Evolutionary conservation across 2,329 filamentous ascomycete genomes (phyloP), one percentile per base, ranked within the genome.

Genomic region (Volutella citrinella): DNA sequence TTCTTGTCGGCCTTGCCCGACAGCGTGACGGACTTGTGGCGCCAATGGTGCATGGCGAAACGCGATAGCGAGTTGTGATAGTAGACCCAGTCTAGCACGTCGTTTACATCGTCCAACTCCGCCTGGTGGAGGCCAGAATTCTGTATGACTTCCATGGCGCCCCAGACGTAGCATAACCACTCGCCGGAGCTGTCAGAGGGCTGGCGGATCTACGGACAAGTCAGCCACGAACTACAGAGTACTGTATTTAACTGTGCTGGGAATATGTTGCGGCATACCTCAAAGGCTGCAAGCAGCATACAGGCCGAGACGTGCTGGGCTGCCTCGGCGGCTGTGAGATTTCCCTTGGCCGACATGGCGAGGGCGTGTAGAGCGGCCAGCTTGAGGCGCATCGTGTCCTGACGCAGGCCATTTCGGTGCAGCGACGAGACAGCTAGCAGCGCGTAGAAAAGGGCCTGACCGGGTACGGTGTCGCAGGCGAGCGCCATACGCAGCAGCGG

Each of bases 1-100:
- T 12, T 19, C 7, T 18, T 34, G 4, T 3, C 6, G 5, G 6
- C 6, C 10, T 15, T 10, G 1, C 14, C 2, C 4, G n/a, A 18
- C 3, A n/a, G 16, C 5, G 14, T 18, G 4, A 30, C 4, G 13
- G 34, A 11, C 7, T 24, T 30, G 2, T 39, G 37, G 3, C 19
- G 29, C 48, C 48, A 51, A 28, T 51, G 40, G n/a, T 38, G 32
- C 10, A 34, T 30, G n/a, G 44, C 34, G n/a, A 51, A 51, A 2
- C 35, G 34, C 14, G 46, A 48, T 8, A 51, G 20, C 6, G 36
- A 29, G 10, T 44, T 30, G 15, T 48, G 46, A 15, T 51, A 51
- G 23, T 43, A 39, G 12, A 45, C 46, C 48, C 48, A 51, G 11
- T 43, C 45, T 11, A 50, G 27, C 3, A 51, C 21, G 14, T 32